Evolutionary conservation across 1,284 basidiomycete species (phyloP).

Genomic region (Ceratobasidium sp.): DNA sequence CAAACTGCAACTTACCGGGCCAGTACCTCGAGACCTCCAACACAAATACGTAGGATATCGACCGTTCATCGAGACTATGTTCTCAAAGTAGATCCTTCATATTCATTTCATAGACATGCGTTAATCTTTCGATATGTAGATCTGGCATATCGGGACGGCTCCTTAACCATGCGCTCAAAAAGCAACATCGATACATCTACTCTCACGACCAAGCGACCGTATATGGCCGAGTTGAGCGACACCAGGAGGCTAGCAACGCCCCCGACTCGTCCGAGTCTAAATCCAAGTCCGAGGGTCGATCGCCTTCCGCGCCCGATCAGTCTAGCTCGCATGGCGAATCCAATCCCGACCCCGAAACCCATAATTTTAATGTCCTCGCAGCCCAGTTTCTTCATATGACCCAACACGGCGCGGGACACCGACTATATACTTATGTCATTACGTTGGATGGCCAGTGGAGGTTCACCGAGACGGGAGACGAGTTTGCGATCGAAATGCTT

Average conservation of each 20-base stretch:
- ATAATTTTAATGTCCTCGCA: conserved; percentile 47
- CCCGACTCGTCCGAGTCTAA: not conserved
- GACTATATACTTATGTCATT: conserved; percentile 57
- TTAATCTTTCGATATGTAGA: not conserved
- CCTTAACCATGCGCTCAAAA: conserved; percentile 53
- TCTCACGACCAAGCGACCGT: conserved; percentile 53
- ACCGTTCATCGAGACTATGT: conserved; percentile 55
- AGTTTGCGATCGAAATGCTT: conserved; percentile 57
- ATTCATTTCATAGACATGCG: not conserved
- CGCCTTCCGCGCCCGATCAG: too few relatives aligned
- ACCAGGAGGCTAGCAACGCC: conserved; percentile 29
- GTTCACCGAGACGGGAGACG: conserved; percentile 59
- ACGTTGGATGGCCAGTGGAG: conserved; percentile 56
- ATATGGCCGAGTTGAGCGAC: conserved; percentile 48
- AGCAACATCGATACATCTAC: conserved; percentile 56
- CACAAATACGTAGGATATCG: conserved; percentile 58
- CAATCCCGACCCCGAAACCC: not conserved
- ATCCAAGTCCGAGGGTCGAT: not conserved
- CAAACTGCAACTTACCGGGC: conserved; percentile 56
- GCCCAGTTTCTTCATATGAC: conserved; percentile 55
- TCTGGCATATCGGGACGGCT: conserved; percentile 51
- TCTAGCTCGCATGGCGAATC: too few relatives aligned
- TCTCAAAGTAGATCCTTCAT: conserved; percentile 44
- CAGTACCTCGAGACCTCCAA: conserved; percentile 54
- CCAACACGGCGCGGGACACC: conserved; percentile 53